Percentiles rank a stretch among this genome's conserved stretches.
These are phyloP conservation scores for Spongospora subterranea DNA, from an alignment of 208 protist genomes.

Conservation along the genomic window DNA sequence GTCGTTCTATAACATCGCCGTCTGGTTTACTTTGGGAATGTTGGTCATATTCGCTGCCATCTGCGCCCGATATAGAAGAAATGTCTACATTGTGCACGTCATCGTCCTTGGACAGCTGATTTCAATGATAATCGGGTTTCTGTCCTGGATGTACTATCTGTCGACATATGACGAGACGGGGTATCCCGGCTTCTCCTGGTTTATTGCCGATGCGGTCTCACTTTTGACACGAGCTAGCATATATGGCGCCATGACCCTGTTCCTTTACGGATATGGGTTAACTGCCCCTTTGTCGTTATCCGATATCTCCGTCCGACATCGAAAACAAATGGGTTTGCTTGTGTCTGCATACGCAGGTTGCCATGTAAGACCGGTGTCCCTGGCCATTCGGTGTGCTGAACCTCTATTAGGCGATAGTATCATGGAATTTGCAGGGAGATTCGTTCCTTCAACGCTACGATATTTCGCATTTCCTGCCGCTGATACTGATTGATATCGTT, in stretches of 20 bases:
- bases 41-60: not conserved
- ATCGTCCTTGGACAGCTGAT: not conserved
- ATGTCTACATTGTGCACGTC: not conserved
- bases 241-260: not conserved
- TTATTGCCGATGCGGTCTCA: no score
- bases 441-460: not conserved
- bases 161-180: not conserved
- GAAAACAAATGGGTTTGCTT: not conserved
- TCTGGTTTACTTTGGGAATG: not conserved
- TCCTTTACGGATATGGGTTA: not conserved
- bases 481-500: not conserved
- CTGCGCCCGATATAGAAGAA: not conserved
- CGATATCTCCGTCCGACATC: not conserved
- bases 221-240: no score
- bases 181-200: not conserved
- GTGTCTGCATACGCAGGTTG: not conserved
- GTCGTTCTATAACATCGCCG: not conserved
- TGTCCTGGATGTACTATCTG: not conserved
- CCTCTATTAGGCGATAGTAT: not conserved
- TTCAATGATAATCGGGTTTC: not conserved
- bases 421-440: not conserved
- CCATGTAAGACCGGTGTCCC: not conserved
- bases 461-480: not conserved
- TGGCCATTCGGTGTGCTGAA: not conserved
- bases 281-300: not conserved